These are phyloP conservation scores for Rhynchospora tenuis DNA, from an alignment of 176 grass and related monocot genomes.

Conservation along the genomic window DNA sequence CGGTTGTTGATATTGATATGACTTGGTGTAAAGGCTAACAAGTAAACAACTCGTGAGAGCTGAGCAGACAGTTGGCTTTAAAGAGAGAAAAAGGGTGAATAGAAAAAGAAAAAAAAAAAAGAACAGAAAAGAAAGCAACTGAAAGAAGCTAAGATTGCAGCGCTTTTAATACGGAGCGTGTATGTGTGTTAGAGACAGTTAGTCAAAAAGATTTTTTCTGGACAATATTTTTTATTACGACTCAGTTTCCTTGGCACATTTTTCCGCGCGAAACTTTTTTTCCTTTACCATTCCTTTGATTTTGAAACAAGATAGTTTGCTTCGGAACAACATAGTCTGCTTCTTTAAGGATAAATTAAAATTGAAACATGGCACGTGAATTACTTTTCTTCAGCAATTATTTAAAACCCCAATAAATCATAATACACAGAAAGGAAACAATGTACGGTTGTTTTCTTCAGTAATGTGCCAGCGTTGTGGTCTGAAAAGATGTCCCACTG, in stretches of 20 bases:
- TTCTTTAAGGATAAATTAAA: too few relatives aligned
- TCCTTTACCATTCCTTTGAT: not conserved
- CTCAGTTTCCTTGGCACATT: not conserved
- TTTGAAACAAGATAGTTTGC: not conserved
- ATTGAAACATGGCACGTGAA: too few relatives aligned
- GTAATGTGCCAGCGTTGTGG: not conserved
- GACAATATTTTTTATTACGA: not conserved
- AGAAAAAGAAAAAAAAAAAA: not conserved
- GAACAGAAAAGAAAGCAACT: not conserved
- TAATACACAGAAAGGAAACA: not conserved
- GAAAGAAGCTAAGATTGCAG: not conserved
- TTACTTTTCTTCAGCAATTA: too few relatives aligned
- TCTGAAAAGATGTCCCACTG: not conserved
- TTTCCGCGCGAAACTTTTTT: not conserved
- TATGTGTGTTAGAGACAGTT: constrained; percentile 13
- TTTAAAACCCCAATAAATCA: not conserved
- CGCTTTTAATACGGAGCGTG: constrained; percentile 5
- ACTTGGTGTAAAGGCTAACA: not conserved
- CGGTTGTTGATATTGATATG: not conserved
- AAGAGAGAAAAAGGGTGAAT: not conserved
- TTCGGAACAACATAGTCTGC: too few relatives aligned
- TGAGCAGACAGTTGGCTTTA: constrained; percentile 16
- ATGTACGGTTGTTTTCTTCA: constrained; percentile 1
- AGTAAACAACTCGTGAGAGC: not conserved
- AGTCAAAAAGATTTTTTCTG: constrained; percentile 20